These are phyloP conservation scores for Tardiomyces depauwii DNA, from an alignment of 1,139 yeast species.

Conservation along the genomic window DNA sequence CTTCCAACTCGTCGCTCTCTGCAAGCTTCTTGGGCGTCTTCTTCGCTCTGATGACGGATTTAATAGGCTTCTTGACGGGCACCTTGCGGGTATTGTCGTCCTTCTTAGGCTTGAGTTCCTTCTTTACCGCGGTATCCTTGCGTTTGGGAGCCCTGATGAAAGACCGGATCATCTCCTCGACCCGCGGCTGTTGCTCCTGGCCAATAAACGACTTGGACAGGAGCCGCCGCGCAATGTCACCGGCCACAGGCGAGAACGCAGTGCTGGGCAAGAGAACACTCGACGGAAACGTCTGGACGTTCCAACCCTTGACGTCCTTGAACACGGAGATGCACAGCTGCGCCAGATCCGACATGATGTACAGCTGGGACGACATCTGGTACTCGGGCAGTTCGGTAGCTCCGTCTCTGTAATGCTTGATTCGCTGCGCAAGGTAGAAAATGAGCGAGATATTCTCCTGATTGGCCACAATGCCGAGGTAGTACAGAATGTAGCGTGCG, in stretches of 20 bases:
- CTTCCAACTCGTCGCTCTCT: no score
- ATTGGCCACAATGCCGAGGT: constrained; percentile 47
- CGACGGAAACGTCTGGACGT: constrained; percentile 72
- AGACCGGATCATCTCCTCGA: neutral
- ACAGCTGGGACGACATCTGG: constrained; percentile 32
- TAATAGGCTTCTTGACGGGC: neutral
- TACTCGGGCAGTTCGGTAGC: constrained; percentile 20
- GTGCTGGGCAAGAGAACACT: constrained; percentile 58
- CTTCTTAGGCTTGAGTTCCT: neutral
- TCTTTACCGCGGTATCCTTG: neutral
- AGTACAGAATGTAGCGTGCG: constrained; percentile 44
- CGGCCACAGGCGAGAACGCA: constrained; percentile 46
- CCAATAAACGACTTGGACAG: neutral
- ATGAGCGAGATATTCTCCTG: constrained; percentile 61
- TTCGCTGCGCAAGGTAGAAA: constrained; percentile 66
- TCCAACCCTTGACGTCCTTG: constrained; percentile 54
- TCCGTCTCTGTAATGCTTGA: constrained; percentile 66
- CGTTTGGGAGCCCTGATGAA: neutral
- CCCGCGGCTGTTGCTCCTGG: neutral
- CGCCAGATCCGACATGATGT: constrained; percentile 61
- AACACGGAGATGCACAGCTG: constrained; percentile 53
- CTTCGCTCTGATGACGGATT: neutral
- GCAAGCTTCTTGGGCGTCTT: no score
- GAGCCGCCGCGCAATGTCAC: constrained; percentile 8
- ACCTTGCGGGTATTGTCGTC: neutral